A percentile compares a stretch with the other conserved stretches of the same genome.
These are phyloP conservation scores for Exophiala aquamarina DNA, from an alignment of 2,329 filamentous ascomycete genomes.

Conservation along the genomic window DNA sequence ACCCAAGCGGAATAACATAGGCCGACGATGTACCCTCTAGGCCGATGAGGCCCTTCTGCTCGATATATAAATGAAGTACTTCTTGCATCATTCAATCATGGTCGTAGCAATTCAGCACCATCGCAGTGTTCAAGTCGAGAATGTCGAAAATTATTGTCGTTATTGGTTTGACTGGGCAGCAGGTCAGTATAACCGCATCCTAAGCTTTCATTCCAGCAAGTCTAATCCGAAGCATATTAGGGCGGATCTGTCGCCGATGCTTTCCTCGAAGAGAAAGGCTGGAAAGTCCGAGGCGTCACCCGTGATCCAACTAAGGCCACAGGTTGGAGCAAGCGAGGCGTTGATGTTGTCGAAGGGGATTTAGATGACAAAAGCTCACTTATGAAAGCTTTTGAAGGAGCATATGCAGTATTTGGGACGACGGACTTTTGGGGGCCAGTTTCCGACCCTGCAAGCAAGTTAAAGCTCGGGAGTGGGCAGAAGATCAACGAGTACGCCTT, in stretches of 20 bases:
- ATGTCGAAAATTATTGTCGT: constrained; percentile 40
- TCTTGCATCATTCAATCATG: too few species aligned
- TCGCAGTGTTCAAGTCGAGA: too few species aligned
- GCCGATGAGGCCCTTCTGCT: too few species aligned
- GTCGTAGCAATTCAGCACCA: too few species aligned
- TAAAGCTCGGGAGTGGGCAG: constrained; percentile 9
- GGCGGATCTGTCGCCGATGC: constrained; percentile 35
- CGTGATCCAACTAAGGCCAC: constrained; percentile 31
- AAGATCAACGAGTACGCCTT: constrained; percentile 44
- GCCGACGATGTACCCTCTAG: too few species aligned
- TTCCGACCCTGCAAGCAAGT: constrained; percentile 41
- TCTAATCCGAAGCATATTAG: constrained; percentile 39
- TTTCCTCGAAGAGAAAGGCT: constrained; percentile 31
- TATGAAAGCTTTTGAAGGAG: constrained; percentile 38
- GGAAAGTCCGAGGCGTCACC: constrained; percentile 36
- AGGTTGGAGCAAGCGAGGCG: constrained; percentile 28
- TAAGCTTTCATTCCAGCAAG: too few species aligned
- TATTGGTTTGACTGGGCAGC: constrained; percentile 51
- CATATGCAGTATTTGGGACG: constrained; percentile 54
- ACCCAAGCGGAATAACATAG: too few species aligned
- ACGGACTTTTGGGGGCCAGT: constrained; percentile 59
- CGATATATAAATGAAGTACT: too few species aligned
- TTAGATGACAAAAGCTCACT: constrained; percentile 33
- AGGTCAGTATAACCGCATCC: too few species aligned
- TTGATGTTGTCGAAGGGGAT: constrained; percentile 33